Conservation (phyloP, 176 grass and related monocot genomes). For the Themeda triandra region DNA sequence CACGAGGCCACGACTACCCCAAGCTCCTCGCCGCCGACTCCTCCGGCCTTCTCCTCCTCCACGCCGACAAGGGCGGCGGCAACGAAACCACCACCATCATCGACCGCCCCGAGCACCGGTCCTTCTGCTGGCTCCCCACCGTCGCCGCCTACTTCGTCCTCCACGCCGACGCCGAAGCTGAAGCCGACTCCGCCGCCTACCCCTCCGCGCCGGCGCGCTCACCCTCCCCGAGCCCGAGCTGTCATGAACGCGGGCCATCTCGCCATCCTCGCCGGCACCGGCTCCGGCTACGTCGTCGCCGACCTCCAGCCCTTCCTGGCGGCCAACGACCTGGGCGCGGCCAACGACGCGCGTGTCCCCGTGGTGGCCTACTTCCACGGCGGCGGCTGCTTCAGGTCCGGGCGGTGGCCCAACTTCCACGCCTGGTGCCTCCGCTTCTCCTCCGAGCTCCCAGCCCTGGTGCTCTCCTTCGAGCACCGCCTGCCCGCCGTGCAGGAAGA, state of each 20-base stretch:
- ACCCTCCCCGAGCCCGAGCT: background rate
- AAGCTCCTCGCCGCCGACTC: background rate
- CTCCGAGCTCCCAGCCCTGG: constrained; percentile 36
- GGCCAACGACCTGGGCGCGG: background rate
- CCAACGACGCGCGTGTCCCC: constrained; percentile 18
- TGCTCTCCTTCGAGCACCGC: constrained; percentile 36
- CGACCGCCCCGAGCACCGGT: background rate
- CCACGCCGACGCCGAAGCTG: background rate
- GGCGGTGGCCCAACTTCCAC: constrained; percentile 26
- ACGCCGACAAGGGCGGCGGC: background rate
- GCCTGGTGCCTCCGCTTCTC: constrained; percentile 40
- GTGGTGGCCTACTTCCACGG: constrained; percentile 52
- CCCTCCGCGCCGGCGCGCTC: background rate
- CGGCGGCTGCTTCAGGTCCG: constrained; percentile 44
- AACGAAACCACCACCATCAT: background rate
- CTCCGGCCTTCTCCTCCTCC: background rate
- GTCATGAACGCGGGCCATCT: background rate
- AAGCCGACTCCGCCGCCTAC: background rate
- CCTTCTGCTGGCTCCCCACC: background rate
- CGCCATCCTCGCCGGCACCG: background rate
- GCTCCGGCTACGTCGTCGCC: background rate
- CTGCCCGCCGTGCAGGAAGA: constrained; percentile 46
- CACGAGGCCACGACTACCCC: background rate
- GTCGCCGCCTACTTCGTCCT: background rate
- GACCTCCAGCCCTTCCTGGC: constrained; percentile 9